phyloP scores from a whole-genome alignment of 306 rosid species.

The Leucaena leucocephala region DNA sequence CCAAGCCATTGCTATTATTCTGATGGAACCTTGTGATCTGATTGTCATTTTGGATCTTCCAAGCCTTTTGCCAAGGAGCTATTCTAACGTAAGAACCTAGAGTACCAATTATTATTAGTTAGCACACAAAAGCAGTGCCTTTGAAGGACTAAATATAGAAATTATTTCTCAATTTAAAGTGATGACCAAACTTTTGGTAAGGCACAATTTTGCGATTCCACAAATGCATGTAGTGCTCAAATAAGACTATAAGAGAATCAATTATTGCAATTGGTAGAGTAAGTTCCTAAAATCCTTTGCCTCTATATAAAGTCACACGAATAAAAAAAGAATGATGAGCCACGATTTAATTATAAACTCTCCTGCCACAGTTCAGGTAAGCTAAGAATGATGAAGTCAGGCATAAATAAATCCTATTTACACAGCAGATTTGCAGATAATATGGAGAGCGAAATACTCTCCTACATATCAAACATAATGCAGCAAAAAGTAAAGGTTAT shows the following conservation, averaged over 20 bases:
- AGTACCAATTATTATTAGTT: conserved; percentile 21
- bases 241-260: background rate
- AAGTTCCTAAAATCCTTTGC: background rate
- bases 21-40: conserved; percentile 39
- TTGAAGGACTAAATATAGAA: conserved; percentile 14
- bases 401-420: background rate
- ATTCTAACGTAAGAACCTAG: conserved; percentile 49
- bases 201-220: background rate
- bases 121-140: conserved; percentile 1
- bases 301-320: background rate
- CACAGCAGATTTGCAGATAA: background rate
- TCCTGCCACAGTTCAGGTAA: background rate
- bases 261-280: background rate
- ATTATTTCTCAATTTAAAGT: background rate
- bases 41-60: conserved; percentile 46
- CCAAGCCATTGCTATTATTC: conserved; percentile 32
- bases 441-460: background rate
- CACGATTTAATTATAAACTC: background rate
- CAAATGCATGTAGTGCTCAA: background rate
- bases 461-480: background rate
- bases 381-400: too few relatives aligned
- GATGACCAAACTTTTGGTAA: background rate
- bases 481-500: background rate
- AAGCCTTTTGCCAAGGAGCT: conserved; percentile 45
- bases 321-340: background rate